Percentiles rank a stretch among this genome's conserved stretches.
Conservation (phyloP, 2,329 filamentous ascomycete genomes). For the Ophiostoma populinum region DNA sequence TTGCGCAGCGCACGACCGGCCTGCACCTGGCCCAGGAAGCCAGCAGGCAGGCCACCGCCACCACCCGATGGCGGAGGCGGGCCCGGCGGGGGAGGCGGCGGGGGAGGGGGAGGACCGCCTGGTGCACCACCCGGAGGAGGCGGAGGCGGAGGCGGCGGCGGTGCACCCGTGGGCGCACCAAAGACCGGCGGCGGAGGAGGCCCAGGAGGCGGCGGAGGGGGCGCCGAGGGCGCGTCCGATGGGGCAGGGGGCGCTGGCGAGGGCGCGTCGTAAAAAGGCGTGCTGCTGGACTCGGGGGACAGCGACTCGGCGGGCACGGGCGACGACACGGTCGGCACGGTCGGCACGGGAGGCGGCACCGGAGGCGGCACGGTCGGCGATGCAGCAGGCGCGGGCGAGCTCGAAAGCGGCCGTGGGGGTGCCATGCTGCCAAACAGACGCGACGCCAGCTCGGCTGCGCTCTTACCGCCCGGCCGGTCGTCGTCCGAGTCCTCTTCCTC, state of each 20-base stretch:
- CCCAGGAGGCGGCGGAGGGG: slow-evolving; percentile 12
- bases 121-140: slow-evolving; percentile 19
- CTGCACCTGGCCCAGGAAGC: slow-evolving; percentile 70
- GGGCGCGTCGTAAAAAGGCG: slow-evolving; percentile 6
- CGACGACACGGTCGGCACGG: slow-evolving; percentile 11
- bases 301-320: slow-evolving; percentile 15
- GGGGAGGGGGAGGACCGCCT: slow-evolving; percentile 19
- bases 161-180: slow-evolving; percentile 13
- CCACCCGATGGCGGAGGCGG: slow-evolving; percentile 22
- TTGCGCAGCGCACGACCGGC: slow-evolving; percentile 66
- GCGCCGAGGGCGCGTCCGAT: slow-evolving; percentile 15
- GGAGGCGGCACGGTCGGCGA: slow-evolving; percentile 23
- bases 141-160: slow-evolving; percentile 21
- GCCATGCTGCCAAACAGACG: slow-evolving; percentile 96
- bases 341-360: slow-evolving; percentile 16
- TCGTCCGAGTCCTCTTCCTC: slow-evolving; percentile 54
- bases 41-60: slow-evolving; percentile 31
- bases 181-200: slow-evolving; percentile 14
- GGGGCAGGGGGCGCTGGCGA: slow-evolving; percentile 9
- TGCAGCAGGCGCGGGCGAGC: slow-evolving; percentile 19
- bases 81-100: slow-evolving; percentile 24
- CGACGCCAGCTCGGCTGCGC: slow-evolving; percentile 80
- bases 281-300: background rate
- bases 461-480: slow-evolving; percentile 62
- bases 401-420: slow-evolving; percentile 69